Evolutionary conservation across 2,329 filamentous ascomycete genomes (phyloP), one percentile per base, ranked within the genome.

Genomic region (Clarireedia homoeocarpa): DNA sequence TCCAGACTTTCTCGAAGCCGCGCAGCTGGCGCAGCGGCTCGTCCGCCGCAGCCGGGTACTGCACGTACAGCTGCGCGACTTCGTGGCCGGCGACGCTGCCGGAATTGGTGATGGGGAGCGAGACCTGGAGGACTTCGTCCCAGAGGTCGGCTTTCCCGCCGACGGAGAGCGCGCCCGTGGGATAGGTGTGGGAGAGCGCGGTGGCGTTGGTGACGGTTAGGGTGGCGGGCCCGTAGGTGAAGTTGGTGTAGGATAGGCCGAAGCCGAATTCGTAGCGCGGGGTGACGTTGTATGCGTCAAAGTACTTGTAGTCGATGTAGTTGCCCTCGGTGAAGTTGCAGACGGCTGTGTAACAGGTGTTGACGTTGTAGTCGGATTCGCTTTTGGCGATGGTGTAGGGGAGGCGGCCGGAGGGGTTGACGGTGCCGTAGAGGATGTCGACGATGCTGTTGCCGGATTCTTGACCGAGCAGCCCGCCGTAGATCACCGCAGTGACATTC

Each of bases 401-500:
- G 2, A 87, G 84, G 0, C 85, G 79, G 61, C 88, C 90, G 24
- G 80, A 81, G 0, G 89, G 89, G 73, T 89, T 91, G 58, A 85
- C 80, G 56, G 79, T 80, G 45, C 90, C 89, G 71, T 91, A 95
- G 7, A 95, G 82, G 10, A 95, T 79, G 62, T 94, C 88, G 15
- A 80, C 78, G 51, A 95, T 80, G 0, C 86, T 77, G 66, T 90
- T 87, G 47, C 90, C 90, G 14, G 84, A 86, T 70, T 95, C 86
- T 67, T 95, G 85, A 9, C 90, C 90, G 0, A 89, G 88, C 15
- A 89, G 73, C 64, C 87, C 87, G 23, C 87, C 88, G 78, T 85
- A 92, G 2, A 95, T 67, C 53, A 95, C 89, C 39, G 88, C 90
- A 0, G 88, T 90, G 51, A 95, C 79, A 71, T 95, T 95, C 39